phyloP scores from a whole-genome alignment of 495 filamentous ascomycete genomes.

The Aspergillus cavernicola region DNA sequence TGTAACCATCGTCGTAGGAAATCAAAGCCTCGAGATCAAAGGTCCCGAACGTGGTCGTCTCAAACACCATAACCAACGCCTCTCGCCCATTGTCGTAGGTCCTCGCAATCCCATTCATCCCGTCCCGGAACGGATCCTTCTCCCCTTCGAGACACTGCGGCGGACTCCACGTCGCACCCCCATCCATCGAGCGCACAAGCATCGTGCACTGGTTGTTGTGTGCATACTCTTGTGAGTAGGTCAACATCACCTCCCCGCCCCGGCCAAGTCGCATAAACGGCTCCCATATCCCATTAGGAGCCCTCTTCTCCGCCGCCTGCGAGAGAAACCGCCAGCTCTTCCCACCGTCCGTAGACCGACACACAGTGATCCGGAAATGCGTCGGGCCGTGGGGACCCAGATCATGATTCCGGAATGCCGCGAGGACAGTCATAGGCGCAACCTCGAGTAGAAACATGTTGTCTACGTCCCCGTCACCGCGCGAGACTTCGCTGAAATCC shows the following conservation, averaged over 20 bases:
- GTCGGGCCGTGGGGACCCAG: conserved; percentile 34
- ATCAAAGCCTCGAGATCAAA: conserved; percentile 55
- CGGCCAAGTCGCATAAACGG: conserved; percentile 53
- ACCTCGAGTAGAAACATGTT: conserved; percentile 56
- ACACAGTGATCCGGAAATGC: conserved; percentile 60
- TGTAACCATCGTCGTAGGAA: conserved; percentile 54
- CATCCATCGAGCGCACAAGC: conserved; percentile 51
- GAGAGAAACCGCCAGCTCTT: conserved; percentile 50
- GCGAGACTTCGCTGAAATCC: conserved; percentile 36
- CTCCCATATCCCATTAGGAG: conserved; percentile 56
- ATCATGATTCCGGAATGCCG: conserved; percentile 61
- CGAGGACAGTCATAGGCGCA: conserved; percentile 45
- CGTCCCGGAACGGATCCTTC: conserved; percentile 47
- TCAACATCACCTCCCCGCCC: conserved; percentile 52
- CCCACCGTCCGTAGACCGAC: conserved; percentile 52
- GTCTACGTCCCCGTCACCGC: conserved; percentile 49
- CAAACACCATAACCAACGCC: conserved; percentile 56
- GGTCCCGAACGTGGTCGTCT: conserved; percentile 47
- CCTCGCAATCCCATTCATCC: conserved; percentile 56
- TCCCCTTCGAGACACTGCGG: conserved; percentile 46
- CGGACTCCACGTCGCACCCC: conserved; percentile 47
- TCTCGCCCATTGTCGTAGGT: conserved; percentile 39
- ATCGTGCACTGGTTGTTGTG: conserved; percentile 59
- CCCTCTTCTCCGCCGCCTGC: conserved; percentile 44
- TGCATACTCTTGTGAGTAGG: conserved; percentile 54